Percentiles rank a stretch among this genome's conserved stretches.
Evolutionary conservation across 2,329 filamentous ascomycete species (phyloP).

Genomic region (Bipolaris cookei): DNA sequence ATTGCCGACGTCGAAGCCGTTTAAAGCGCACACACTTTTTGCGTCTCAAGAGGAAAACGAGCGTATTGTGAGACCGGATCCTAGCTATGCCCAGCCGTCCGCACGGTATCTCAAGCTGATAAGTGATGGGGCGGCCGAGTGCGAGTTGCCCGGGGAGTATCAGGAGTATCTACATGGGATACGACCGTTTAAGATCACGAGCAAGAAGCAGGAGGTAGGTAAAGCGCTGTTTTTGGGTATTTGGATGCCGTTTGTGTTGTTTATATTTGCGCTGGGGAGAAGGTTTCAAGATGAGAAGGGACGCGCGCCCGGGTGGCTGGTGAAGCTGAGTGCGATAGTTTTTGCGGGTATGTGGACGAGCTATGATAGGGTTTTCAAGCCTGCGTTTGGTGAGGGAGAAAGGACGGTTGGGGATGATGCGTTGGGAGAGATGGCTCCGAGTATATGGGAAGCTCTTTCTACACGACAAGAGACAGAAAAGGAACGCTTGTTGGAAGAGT

Average conservation of each 20-base stretch:
- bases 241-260: constrained; percentile 64
- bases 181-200: constrained; percentile 73
- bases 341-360: constrained; percentile 66
- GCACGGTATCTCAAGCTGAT: constrained; percentile 83
- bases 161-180: constrained; percentile 73
- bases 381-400: constrained; percentile 86
- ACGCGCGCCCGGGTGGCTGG: constrained; percentile 71
- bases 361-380: constrained; percentile 70
- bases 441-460: neutral
- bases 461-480: neutral
- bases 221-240: constrained; percentile 64
- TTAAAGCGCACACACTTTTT: constrained; percentile 85
- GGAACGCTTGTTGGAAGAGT: neutral
- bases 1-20: constrained; percentile 65
- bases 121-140: constrained; percentile 77
- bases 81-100: constrained; percentile 80
- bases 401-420: constrained; percentile 54
- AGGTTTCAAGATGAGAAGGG: constrained; percentile 70
- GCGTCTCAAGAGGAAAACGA: constrained; percentile 59
- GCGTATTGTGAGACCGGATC: constrained; percentile 66
- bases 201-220: constrained; percentile 69
- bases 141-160: constrained; percentile 80
- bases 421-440: neutral
- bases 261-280: constrained; percentile 58
- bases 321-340: constrained; percentile 57